These are phyloP conservation scores for Pseudonectria foliicola DNA, from an alignment of 2,329 filamentous ascomycete genomes.

Conservation along the genomic window DNA sequence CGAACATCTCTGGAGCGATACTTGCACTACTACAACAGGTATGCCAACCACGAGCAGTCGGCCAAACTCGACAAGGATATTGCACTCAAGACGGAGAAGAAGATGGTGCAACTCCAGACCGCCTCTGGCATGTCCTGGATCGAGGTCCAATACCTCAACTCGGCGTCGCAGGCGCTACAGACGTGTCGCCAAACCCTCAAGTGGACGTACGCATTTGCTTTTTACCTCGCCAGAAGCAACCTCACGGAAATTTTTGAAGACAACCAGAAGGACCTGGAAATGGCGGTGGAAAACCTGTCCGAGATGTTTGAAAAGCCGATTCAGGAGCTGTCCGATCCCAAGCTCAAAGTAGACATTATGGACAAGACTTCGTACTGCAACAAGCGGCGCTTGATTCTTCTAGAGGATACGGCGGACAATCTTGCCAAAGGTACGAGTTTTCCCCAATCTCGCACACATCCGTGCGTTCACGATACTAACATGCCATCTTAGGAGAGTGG, in stretches of 20 bases:
- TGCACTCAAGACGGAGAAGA: conserved; percentile 93
- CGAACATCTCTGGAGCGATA: conserved; percentile 91
- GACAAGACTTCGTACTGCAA: conserved; percentile 98
- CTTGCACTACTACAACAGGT: conserved; percentile 97
- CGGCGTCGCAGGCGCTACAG: conserved; percentile 87
- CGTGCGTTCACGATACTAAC: conserved; percentile 17
- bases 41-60: conserved; percentile 97
- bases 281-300: conserved; percentile 94
- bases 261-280: conserved; percentile 95
- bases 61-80: conserved; percentile 95
- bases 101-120: conserved; percentile 94
- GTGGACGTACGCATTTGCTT: conserved; percentile 99
- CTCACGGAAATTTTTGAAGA: conserved; percentile 96
- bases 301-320: conserved; percentile 99
- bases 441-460: conserved; percentile 23
- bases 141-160: conserved; percentile 93
- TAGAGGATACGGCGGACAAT: conserved; percentile 90
- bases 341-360: conserved; percentile 95
- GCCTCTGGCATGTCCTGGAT: conserved; percentile 98
- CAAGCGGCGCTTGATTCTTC: conserved; percentile 78
- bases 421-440: conserved; percentile 64
- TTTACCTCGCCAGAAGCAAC: conserved; percentile 94
- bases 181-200: conserved; percentile 97
- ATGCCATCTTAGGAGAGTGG: conserved; percentile 34
- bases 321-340: conserved; percentile 73